Evolutionary conservation across 1,284 basidiomycete species (phyloP).

Genomic region (Waitea zeae): DNA sequence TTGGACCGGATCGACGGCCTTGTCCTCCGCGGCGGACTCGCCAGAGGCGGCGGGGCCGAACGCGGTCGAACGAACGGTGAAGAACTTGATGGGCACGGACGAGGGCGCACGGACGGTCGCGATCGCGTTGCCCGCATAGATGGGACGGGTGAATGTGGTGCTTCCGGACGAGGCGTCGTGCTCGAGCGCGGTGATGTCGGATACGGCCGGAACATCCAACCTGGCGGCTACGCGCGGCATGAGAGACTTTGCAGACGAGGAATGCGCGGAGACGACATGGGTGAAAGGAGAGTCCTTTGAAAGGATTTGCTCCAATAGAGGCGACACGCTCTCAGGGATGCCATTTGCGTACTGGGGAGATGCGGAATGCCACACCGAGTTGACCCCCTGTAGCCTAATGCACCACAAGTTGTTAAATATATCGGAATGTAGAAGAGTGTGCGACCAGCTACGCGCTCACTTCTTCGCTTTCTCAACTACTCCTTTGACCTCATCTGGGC

Average conservation of each 20-base stretch:
- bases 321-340: conserved; percentile 23
- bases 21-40: conserved; percentile 35
- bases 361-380: conserved; percentile 21
- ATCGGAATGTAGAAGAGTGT: background rate
- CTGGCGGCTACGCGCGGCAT: conserved; percentile 82
- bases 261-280: conserved; percentile 77
- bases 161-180: conserved; percentile 59
- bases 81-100: conserved; percentile 73
- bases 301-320: conserved; percentile 23
- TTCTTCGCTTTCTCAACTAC: conserved; percentile 69
- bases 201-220: conserved; percentile 75
- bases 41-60: conserved; percentile 58
- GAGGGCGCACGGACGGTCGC: conserved; percentile 74
- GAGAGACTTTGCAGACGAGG: conserved; percentile 55
- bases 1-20: conserved; percentile 52
- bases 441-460: conserved; percentile 31
- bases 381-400: conserved; percentile 31
- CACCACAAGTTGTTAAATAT: conserved; percentile 2
- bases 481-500: conserved; percentile 47
- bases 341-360: conserved; percentile 29
- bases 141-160: conserved; percentile 80
- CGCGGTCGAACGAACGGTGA: conserved; percentile 92
- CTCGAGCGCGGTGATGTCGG: conserved; percentile 76
- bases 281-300: conserved; percentile 41
- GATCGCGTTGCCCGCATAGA: conserved; percentile 98